A percentile compares a stretch with the other conserved stretches of the same genome.
phyloP scores from a whole-genome alignment of 257 asterid genomes.

The Jaltomata sinuosa region DNA sequence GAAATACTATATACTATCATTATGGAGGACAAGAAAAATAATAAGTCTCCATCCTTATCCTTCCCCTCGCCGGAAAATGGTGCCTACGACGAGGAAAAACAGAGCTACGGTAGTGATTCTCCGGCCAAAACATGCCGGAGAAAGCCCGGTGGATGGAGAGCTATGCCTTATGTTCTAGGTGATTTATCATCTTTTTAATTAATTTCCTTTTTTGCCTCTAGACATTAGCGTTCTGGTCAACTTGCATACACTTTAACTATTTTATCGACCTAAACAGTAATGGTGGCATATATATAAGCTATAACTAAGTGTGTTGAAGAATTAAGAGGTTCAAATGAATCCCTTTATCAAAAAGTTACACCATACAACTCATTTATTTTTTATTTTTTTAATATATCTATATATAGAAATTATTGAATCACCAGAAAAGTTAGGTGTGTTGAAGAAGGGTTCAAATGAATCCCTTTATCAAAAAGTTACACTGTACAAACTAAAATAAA shows the following conservation, averaged over 20 bases:
- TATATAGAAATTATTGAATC: not conserved
- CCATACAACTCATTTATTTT: too few relatives aligned
- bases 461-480: too few relatives aligned
- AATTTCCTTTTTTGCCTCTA: not conserved
- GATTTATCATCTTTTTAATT: not conserved
- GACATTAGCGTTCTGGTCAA: rapidly evolving
- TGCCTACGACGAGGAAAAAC: slow-evolving; percentile 15
- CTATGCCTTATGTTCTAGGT: slow-evolving; percentile 68
- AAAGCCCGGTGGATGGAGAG: slow-evolving; percentile 54
- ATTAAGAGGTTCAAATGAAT: not conserved
- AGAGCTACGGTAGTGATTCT: not conserved
- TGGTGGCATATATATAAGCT: too few relatives aligned
- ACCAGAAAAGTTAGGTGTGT: too few relatives aligned
- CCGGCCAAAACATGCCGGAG: not conserved
- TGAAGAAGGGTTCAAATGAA: not conserved
- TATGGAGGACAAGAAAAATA: slow-evolving; percentile 10
- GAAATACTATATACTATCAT: not conserved
- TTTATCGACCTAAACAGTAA: too few relatives aligned
- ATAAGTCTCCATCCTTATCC: slow-evolving; percentile 10
- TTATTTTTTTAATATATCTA: too few relatives aligned
- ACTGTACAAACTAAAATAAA: too few relatives aligned
- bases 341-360: too few relatives aligned
- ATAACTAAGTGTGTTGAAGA: not conserved
- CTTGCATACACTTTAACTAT: not conserved
- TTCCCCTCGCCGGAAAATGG: slow-evolving; percentile 26